Evolutionary conservation across 2,329 filamentous ascomycete genomes (phyloP), one percentile per base, ranked within the genome.

Genomic region (Aspergillus glaucus): DNA sequence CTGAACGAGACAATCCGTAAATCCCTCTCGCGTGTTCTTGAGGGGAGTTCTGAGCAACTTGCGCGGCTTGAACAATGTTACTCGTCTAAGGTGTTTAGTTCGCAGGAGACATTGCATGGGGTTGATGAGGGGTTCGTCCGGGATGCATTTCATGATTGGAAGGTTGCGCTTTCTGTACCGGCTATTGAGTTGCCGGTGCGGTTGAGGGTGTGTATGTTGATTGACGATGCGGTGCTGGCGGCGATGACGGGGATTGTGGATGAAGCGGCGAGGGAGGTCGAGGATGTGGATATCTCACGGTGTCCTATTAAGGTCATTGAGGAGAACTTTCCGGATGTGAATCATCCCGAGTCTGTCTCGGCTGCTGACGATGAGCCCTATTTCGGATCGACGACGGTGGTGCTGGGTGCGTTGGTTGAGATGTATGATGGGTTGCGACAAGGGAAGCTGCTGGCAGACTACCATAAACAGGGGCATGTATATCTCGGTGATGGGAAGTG

Each of bases 1-100:
- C 50, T 79, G 74, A 17, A 88, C 68, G 10, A 87, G 77, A 47
- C 87, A 76, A 64, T 87, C 10, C 49, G 49, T 28, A 46, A 47
- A 15, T 51, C 58, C 14, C 47, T 64, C 7, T 44, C 50, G 10
- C 54, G 50, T 22, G 49, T 44, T 5, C 48, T 64, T 3, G 46
- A 50, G 2, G 62, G 62, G 22, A 55, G 57, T 4, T 46, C 52
- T 1, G 51, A 62, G 2, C 54, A 64, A 41, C 21, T 55, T 1
- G 36, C 43, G 8, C 44, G 52, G 1, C 46, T 64, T 4, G 50
- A 56, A 43, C 44, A 44, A n/a, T 54, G 55, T 6, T 65, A 64
- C 34, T 48, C 59, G 10, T 62, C 59, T 4, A 64, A 58, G 21
- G 48, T 64, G 3, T 64, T 64, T 51, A 62, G 44, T 32, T 44